These are phyloP conservation scores for Hemileccinum rubropunctum DNA, from an alignment of 768 basidiomycete species.

Conservation along the genomic window DNA sequence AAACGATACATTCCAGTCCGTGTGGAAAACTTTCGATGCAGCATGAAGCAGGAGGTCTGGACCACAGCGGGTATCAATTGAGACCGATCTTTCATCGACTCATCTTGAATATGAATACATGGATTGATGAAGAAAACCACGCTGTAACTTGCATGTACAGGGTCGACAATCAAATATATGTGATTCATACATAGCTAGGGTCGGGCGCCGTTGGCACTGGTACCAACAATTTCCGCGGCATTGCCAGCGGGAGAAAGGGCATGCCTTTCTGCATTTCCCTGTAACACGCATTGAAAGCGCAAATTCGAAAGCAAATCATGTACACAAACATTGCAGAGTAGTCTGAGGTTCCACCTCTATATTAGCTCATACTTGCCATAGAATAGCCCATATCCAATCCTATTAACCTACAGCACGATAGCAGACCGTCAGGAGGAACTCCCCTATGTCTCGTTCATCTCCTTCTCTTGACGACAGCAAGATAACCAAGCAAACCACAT, in stretches of 20 bases:
- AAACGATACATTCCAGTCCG: not conserved
- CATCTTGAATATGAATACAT: not conserved
- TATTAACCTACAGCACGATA: conserved; percentile 20
- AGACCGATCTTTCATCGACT: not conserved
- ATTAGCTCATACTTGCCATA: conserved; percentile 28
- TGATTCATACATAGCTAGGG: no score
- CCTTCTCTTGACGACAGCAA: conserved; percentile 49
- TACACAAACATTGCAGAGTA: conserved; percentile 22
- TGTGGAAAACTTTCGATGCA: no score
- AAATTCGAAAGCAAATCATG: conserved; percentile 20
- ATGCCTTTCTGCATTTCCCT: not conserved
- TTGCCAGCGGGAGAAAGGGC: not conserved
- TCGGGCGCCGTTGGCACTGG: no score
- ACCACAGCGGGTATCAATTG: no score
- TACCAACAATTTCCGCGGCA: not conserved
- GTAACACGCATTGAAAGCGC: conserved; percentile 12
- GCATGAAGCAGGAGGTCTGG: no score
- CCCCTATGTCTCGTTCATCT: conserved; percentile 32
- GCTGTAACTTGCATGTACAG: not conserved
- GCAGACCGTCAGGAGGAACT: not conserved
- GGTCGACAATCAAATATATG: not conserved
- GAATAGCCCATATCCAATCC: conserved; percentile 21
- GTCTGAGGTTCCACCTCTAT: conserved; percentile 24
- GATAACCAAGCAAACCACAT: conserved; percentile 94
- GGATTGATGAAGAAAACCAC: not conserved